These are phyloP conservation scores for Fusarium decemcellulare DNA, from an alignment of 2,329 filamentous ascomycete species.

Conservation along the genomic window DNA sequence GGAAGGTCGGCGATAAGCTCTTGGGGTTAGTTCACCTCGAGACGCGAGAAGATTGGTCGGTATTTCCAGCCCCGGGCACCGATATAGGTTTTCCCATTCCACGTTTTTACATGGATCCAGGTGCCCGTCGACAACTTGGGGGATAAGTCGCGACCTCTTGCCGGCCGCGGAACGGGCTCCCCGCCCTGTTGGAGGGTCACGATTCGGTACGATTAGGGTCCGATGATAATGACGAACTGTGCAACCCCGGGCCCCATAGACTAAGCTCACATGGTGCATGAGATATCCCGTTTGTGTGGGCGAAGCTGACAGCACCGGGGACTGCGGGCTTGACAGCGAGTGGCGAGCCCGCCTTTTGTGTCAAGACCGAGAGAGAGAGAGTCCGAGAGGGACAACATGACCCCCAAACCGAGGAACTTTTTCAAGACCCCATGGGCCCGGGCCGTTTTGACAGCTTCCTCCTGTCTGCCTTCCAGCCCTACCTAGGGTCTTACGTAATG, in stretches of 20 bases:
- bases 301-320: conserved; percentile 30
- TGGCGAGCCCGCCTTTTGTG: background rate
- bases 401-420: background rate
- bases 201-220: conserved; percentile 6
- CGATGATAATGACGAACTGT: conserved; percentile 33
- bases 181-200: conserved; percentile 14
- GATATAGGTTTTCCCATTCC: background rate
- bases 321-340: no score
- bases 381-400: background rate
- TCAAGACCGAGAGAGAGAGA: background rate
- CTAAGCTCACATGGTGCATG: conserved; percentile 34
- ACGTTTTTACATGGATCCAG: conserved; percentile 3
- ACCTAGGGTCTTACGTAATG: conserved; percentile 41
- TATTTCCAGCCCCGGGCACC: conserved; percentile 34
- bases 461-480: no score
- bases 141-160: conserved; percentile 1
- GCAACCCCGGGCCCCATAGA: conserved; percentile 26
- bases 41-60: background rate
- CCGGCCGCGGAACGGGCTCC: conserved; percentile 8
- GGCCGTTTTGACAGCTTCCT: no score
- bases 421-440: background rate
- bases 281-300: conserved; percentile 13
- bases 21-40: background rate
- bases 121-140: background rate
- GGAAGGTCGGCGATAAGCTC: background rate